Evolutionary conservation across 805 yeast species (phyloP).

Genomic region (Tetrapisispora arboricola): DNA sequence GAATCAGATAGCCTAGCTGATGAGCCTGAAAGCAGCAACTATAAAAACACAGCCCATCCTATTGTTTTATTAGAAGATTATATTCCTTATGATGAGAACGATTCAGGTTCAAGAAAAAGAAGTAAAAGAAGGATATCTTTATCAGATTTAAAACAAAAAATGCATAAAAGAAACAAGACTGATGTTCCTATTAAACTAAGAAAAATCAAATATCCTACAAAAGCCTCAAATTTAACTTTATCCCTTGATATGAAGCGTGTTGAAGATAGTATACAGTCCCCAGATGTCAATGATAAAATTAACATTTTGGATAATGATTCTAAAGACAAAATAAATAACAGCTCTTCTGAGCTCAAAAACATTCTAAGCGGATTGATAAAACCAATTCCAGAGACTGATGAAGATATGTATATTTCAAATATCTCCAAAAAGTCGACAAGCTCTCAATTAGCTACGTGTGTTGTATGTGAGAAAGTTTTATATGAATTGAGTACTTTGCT

Average conservation of each 20-base stretch:
- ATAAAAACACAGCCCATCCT: slow-evolving; percentile 10
- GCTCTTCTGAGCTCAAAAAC: slow-evolving; percentile 3
- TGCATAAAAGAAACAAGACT: slow-evolving; percentile 13
- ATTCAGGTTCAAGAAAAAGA: not conserved
- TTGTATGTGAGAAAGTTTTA: slow-evolving; percentile 60
- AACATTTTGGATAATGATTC: not conserved
- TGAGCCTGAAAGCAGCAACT: not conserved
- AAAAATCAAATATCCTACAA: slow-evolving; percentile 1
- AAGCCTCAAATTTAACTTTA: not conserved
- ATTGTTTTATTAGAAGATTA: slow-evolving; percentile 26
- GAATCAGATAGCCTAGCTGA: not conserved
- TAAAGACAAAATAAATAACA: not conserved
- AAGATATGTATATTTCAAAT: slow-evolving; percentile 17
- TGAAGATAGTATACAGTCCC: slow-evolving; percentile 1
- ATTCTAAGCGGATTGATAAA: slow-evolving; percentile 15
- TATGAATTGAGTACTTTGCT: slow-evolving; percentile 42
- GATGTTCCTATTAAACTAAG: slow-evolving; percentile 20
- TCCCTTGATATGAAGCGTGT: slow-evolving; percentile 8
- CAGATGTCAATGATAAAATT: not conserved
- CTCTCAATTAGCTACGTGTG: slow-evolving; percentile 35
- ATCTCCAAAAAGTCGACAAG: slow-evolving; percentile 8
- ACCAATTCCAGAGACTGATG: slow-evolving; percentile 5
- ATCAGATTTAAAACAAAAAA: slow-evolving; percentile 20
- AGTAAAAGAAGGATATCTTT: slow-evolving; percentile 20
- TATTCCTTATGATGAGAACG: slow-evolving; percentile 11